Evolutionary conservation across 768 basidiomycete species (phyloP).

Genomic region (Psilocybe sp.): DNA sequence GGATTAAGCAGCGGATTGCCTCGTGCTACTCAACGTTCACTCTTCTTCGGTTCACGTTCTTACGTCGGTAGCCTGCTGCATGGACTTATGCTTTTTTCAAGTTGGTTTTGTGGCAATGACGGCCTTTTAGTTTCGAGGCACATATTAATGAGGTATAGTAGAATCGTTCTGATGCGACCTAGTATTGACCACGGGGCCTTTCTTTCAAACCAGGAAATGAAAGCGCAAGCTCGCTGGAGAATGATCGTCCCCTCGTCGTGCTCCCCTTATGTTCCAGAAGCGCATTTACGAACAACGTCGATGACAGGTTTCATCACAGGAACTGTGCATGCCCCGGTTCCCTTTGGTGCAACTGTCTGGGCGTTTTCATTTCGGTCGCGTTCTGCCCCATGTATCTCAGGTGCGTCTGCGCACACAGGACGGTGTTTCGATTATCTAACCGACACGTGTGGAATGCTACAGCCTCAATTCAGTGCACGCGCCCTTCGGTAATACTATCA

Average conservation of each 20-base stretch:
- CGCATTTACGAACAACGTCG: conserved; percentile 3
- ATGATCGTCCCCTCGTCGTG: conserved; percentile 4
- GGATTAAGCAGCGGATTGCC: too few relatives aligned
- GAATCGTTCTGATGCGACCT: too few relatives aligned
- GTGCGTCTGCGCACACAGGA: conserved; percentile 6
- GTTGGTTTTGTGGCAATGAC: too few relatives aligned
- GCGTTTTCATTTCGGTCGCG: conserved; percentile 2
- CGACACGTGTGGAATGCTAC: conserved; percentile 10
- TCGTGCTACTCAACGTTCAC: too few relatives aligned
- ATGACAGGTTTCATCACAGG: conserved; percentile 19
- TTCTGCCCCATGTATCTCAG: conserved; percentile 1
- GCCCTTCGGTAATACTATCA: not conserved
- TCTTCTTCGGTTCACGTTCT: too few relatives aligned
- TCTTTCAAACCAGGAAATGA: conserved; percentile 14
- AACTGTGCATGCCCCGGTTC: conserved; percentile 14
- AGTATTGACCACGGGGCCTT: conserved; percentile 2
- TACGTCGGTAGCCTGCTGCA: too few relatives aligned
- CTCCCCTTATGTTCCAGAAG: not conserved
- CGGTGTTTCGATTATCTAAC: conserved; percentile 12
- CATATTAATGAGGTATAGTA: too few relatives aligned
- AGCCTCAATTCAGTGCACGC: not conserved
- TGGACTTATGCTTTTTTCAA: too few relatives aligned
- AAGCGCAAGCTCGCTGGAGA: not conserved
- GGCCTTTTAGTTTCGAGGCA: too few relatives aligned
- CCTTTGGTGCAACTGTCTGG: conserved; percentile 6